phyloP scores from a whole-genome alignment of 2,329 filamentous ascomycete species.

The Albophoma yamanashiensis region DNA sequence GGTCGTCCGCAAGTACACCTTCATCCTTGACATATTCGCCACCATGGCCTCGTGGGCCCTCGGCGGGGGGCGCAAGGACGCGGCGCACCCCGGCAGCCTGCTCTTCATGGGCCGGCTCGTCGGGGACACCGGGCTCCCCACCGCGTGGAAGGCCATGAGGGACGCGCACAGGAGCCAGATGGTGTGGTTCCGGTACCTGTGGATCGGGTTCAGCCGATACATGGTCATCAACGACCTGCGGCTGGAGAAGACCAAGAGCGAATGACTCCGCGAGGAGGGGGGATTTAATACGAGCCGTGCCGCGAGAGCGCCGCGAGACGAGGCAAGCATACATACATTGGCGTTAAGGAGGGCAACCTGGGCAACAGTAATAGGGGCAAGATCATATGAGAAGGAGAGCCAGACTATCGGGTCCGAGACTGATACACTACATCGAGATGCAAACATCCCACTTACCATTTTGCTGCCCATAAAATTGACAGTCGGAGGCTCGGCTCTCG shows the following conservation, averaged over 20 bases:
- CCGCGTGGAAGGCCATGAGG: slow-evolving; percentile 79
- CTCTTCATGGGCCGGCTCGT: slow-evolving; percentile 64
- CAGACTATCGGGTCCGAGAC: not conserved
- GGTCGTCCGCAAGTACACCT: slow-evolving; percentile 70
- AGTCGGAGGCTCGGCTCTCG: no score
- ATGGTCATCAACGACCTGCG: slow-evolving; percentile 90
- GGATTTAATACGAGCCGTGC: not conserved
- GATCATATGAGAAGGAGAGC: not conserved
- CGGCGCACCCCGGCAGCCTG: slow-evolving; percentile 42
- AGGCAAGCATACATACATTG: not conserved
- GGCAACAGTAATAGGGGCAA: not conserved
- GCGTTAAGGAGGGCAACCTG: not conserved
- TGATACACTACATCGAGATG: not conserved
- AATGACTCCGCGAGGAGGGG: slow-evolving; percentile 1
- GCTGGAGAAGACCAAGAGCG: slow-evolving; percentile 28
- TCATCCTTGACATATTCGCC: slow-evolving; percentile 62
- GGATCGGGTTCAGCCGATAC: slow-evolving; percentile 84
- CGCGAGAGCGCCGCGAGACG: not conserved
- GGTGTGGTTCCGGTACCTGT: slow-evolving; percentile 96
- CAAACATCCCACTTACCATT: not conserved
- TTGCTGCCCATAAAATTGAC: not conserved
- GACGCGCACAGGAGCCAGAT: slow-evolving; percentile 89
- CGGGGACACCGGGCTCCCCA: slow-evolving; percentile 36
- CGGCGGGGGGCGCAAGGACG: slow-evolving; percentile 20
- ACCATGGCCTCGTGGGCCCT: slow-evolving; percentile 53